Percentiles rank a stretch among this genome's conserved stretches.
Evolutionary conservation across 2,329 filamentous ascomycete genomes (phyloP).

Genomic region (Talaromyces marneffei): DNA sequence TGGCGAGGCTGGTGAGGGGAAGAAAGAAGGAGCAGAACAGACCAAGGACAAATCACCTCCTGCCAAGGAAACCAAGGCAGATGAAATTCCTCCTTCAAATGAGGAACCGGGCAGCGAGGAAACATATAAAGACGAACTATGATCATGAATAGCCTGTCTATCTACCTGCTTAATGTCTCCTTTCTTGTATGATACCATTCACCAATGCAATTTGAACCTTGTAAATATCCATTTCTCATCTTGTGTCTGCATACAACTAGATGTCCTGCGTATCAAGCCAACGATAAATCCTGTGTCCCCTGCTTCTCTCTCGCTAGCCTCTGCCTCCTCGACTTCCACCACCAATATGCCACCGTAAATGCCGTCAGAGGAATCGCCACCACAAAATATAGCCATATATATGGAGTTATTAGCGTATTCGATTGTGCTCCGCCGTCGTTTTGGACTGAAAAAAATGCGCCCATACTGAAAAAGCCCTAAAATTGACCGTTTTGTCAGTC

Average conservation of each 20-base stretch:
- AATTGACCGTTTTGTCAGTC: background rate
- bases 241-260: background rate
- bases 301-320: background rate
- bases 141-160: background rate
- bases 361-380: background rate
- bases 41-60: background rate
- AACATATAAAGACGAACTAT: slow-evolving; percentile 19
- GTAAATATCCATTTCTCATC: background rate
- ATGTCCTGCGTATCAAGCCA: background rate
- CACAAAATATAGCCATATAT: background rate
- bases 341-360: background rate
- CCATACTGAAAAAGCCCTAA: background rate
- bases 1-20: background rate
- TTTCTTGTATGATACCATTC: background rate
- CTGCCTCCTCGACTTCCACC: background rate
- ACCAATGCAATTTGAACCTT: background rate
- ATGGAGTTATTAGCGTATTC: background rate
- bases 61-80: slow-evolving; percentile 16
- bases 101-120: slow-evolving; percentile 18
- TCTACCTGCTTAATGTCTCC: background rate
- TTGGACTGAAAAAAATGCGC: background rate
- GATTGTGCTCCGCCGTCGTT: background rate
- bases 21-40: background rate
- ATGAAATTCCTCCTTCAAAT: slow-evolving; percentile 17
- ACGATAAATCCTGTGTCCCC: background rate